A percentile compares a stretch with the other conserved stretches of the same genome.
Conservation (phyloP, 2,329 filamentous ascomycete species). For the Xylaria sp. region DNA sequence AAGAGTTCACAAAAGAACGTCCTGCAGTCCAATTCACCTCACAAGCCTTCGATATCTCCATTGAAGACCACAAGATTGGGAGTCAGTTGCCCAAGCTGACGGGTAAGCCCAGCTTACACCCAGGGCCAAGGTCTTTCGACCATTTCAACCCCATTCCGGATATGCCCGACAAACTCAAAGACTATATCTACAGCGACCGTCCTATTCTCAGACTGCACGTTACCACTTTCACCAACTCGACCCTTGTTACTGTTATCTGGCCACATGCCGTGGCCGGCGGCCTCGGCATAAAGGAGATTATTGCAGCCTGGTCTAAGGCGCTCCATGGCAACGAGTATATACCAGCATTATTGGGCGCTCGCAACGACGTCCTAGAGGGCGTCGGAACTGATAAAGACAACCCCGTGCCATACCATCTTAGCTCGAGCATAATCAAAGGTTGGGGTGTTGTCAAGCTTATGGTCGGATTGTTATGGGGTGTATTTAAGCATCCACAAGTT, state of each 20-base stretch:
- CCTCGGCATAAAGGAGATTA: conserved; percentile 19
- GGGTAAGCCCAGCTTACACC: not conserved
- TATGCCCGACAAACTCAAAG: not conserved
- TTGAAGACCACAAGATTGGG: conserved; percentile 20
- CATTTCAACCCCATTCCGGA: conserved; percentile 19
- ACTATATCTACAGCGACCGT: conserved; percentile 18
- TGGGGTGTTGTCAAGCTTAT: conserved; percentile 18
- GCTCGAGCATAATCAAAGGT: conserved; percentile 17
- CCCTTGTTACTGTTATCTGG: conserved; percentile 19
- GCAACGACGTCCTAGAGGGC: conserved; percentile 1
- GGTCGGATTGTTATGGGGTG: conserved; percentile 5
- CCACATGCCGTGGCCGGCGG: conserved; percentile 16
- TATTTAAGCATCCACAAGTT: conserved; percentile 12
- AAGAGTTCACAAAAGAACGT: conserved; percentile 18
- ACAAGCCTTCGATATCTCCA: conserved; percentile 11
- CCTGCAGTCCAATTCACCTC: conserved; percentile 19
- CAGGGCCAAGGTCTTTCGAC: conserved; percentile 19
- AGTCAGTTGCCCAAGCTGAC: conserved; percentile 14
- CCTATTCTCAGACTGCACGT: conserved; percentile 10
- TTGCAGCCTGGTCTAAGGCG: conserved; percentile 17
- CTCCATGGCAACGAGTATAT: not conserved
- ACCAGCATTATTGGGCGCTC: conserved; percentile 1
- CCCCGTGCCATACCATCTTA: conserved; percentile 6
- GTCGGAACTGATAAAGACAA: conserved; percentile 8
- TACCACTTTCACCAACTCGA: conserved; percentile 13